Percentiles rank a stretch among this genome's conserved stretches.
These are phyloP conservation scores for Tolypocladium amazonense DNA, from an alignment of 2,329 filamentous ascomycete species.

Conservation along the genomic window DNA sequence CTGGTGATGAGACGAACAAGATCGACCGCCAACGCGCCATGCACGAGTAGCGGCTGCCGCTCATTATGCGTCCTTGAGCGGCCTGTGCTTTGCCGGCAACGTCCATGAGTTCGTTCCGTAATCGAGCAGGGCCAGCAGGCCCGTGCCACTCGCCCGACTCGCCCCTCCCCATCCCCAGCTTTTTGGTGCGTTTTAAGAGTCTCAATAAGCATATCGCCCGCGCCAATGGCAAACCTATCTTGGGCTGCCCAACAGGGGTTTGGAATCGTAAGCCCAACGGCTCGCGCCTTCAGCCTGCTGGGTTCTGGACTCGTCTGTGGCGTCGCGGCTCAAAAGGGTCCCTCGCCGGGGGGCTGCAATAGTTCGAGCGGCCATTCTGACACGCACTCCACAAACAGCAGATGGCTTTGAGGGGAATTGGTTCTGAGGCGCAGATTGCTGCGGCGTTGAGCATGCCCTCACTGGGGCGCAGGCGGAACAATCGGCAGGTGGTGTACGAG, in stretches of 20 bases:
- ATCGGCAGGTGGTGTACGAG: background rate
- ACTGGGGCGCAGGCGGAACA: background rate
- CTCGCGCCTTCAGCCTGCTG: background rate
- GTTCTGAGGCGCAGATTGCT: background rate
- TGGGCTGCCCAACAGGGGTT: background rate
- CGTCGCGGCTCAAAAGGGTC: background rate
- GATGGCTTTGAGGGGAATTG: constrained; percentile 2
- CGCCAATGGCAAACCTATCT: background rate
- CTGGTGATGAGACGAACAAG: background rate
- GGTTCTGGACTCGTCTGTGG: constrained; percentile 4
- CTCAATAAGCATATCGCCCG: background rate
- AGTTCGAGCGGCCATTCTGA: background rate
- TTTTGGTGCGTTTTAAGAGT: background rate
- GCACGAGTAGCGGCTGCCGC: background rate
- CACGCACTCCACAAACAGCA: background rate
- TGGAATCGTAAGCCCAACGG: background rate
- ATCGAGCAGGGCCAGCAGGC: background rate
- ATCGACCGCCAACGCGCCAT: background rate
- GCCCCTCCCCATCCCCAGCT: background rate
- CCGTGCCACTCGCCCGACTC: background rate
- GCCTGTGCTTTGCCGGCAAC: background rate
- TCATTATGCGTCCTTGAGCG: background rate
- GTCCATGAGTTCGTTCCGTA: background rate
- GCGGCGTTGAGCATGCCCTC: background rate
- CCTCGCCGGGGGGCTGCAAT: background rate